phyloP scores from a whole-genome alignment of 1,284 basidiomycete species.

The Sphagnurus paluster region DNA sequence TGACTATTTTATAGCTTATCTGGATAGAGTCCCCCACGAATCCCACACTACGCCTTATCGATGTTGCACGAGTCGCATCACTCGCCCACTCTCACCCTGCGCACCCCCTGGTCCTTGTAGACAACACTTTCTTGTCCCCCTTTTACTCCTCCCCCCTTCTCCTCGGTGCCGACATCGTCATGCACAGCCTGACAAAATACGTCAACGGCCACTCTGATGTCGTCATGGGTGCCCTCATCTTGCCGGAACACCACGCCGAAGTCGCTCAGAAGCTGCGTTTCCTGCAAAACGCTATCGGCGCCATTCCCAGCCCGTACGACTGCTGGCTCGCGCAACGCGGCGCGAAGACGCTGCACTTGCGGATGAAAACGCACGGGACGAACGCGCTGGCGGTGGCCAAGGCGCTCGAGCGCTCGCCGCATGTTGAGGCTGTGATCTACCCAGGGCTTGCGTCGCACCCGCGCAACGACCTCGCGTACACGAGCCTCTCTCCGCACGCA shows the following conservation, averaged over 20 bases:
- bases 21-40: conserved; percentile 98
- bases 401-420: conserved; percentile 55
- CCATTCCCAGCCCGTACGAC: conserved; percentile 87
- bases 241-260: conserved; percentile 55
- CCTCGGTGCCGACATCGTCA: conserved; percentile 81
- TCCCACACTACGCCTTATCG: conserved; percentile 87
- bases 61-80: conserved; percentile 66
- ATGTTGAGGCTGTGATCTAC: conserved; percentile 82
- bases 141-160: conserved; percentile 90
- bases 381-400: conserved; percentile 82
- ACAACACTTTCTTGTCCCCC: conserved; percentile 92
- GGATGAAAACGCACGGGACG: conserved; percentile 85
- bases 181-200: conserved; percentile 89
- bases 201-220: conserved; percentile 94
- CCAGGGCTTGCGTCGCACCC: conserved; percentile 73
- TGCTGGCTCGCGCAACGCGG: conserved; percentile 91
- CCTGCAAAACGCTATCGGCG: conserved; percentile 91
- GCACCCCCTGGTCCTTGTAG: conserved; percentile 78
- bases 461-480: conserved; percentile 62
- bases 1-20: conserved; percentile 62
- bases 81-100: conserved; percentile 62
- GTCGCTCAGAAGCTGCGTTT: conserved; percentile 70
- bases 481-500: conserved; percentile 69
- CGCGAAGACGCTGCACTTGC: conserved; percentile 85
- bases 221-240: conserved; percentile 81